A percentile compares a stretch with the other conserved stretches of the same genome.
These are phyloP conservation scores for Penicillium cosmopolitanum DNA, from an alignment of 495 filamentous ascomycete genomes.

Conservation along the genomic window DNA sequence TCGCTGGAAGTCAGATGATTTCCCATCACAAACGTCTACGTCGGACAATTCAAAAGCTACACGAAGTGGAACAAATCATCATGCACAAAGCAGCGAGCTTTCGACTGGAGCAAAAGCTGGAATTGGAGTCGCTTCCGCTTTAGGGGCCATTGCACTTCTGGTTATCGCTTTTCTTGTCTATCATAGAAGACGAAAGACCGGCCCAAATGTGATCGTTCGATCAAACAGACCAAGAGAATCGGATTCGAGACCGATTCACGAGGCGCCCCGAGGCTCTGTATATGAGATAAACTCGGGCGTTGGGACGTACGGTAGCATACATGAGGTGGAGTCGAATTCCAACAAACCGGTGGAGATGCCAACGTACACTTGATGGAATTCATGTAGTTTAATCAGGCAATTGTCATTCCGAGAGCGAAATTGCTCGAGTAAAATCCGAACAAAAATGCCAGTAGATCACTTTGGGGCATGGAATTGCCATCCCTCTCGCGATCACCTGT, in stretches of 20 bases:
- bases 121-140: neutral
- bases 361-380: neutral
- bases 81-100: neutral
- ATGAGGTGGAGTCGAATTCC: neutral
- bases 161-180: neutral
- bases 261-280: neutral
- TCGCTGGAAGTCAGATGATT: slow-evolving; percentile 5
- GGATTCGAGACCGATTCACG: neutral
- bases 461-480: no score
- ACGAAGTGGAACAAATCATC: neutral
- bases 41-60: neutral
- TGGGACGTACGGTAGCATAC: neutral
- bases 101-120: neutral
- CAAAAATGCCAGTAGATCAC: no score
- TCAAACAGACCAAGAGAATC: neutral
- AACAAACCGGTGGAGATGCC: neutral
- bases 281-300: neutral
- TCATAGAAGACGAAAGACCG: neutral
- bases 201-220: neutral
- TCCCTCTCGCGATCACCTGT: no score
- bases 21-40: neutral
- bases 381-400: no score
- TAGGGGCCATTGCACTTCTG: neutral
- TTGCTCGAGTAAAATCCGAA: no score
- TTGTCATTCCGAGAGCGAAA: no score